Percentiles rank a stretch among this genome's conserved stretches.
These are phyloP conservation scores for Naganishia vaughanmartiniae DNA, from an alignment of 768 basidiomycete species.

Conservation along the genomic window DNA sequence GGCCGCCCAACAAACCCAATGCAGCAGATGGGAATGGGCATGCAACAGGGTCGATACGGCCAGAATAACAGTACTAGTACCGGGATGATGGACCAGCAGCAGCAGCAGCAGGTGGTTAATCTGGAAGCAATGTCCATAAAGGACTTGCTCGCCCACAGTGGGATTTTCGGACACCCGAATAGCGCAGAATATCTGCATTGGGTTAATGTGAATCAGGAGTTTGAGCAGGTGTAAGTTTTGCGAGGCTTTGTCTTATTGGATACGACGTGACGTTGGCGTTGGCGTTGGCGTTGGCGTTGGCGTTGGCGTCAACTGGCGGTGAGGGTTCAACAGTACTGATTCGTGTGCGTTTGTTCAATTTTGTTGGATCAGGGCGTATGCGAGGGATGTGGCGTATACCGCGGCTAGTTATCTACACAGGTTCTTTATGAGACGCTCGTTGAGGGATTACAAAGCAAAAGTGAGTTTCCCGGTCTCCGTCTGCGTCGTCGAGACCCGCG, in stretches of 20 bases:
- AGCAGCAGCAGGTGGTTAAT: neutral
- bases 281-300: too few species aligned
- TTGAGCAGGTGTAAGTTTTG: constrained; percentile 19
- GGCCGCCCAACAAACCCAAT: neutral
- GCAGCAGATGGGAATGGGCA: constrained; percentile 18
- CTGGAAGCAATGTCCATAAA: constrained; percentile 11
- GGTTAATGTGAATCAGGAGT: constrained; percentile 20
- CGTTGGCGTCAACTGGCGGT: too few species aligned
- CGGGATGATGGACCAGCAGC: constrained; percentile 13
- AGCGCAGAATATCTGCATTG: constrained; percentile 18
- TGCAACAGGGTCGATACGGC: constrained; percentile 5
- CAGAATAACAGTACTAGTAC: neutral
- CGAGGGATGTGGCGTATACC: constrained; percentile 23
- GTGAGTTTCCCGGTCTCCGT: neutral
- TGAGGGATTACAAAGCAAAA: constrained; percentile 10
- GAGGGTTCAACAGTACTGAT: neutral
- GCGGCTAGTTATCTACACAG: constrained; percentile 23
- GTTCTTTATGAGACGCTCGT: constrained; percentile 28
- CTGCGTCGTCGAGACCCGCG: too few species aligned
- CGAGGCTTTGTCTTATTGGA: neutral
- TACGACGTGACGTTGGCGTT: neutral
- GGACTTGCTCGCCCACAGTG: constrained; percentile 7
- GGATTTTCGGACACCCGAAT: constrained; percentile 12
- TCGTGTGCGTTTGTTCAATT: neutral
- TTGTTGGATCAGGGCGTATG: neutral